phyloP scores from a whole-genome alignment of 2,329 filamentous ascomycete species.

The Colletotrichum sp. region DNA sequence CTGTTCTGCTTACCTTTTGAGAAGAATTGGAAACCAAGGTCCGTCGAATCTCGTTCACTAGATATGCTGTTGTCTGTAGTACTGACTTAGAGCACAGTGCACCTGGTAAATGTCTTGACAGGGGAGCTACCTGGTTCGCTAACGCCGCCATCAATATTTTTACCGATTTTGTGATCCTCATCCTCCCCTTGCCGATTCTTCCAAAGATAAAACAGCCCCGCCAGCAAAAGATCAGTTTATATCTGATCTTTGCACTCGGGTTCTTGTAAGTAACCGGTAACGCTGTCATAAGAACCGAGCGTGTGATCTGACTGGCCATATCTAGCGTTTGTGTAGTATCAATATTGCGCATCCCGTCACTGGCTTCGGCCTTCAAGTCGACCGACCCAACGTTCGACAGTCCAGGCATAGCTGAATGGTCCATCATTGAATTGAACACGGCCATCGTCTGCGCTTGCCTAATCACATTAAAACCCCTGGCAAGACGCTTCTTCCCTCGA shows the following conservation, averaged over 20 bases:
- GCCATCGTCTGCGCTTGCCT: conserved; percentile 31
- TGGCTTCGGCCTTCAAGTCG: conserved; percentile 11
- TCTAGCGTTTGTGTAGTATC: conserved; percentile 29
- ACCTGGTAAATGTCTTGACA: not conserved
- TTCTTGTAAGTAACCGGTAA: conserved; percentile 21
- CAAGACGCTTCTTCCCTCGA: conserved; percentile 31
- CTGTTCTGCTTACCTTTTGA: conserved; percentile 26
- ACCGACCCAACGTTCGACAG: conserved; percentile 26
- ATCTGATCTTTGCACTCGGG: conserved; percentile 29
- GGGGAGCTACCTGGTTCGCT: conserved; percentile 11
- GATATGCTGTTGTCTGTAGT: not conserved
- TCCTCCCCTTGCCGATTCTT: conserved; percentile 29
- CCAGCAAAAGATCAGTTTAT: conserved; percentile 26
- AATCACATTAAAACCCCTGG: conserved; percentile 28
- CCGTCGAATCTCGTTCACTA: not conserved
- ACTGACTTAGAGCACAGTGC: not conserved
- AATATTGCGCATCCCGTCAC: conserved; percentile 24
- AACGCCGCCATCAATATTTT: conserved; percentile 26
- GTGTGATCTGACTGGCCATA: not conserved
- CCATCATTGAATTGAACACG: conserved; percentile 28
- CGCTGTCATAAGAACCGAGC: accelerated
- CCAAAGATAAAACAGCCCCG: conserved; percentile 22
- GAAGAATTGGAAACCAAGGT: conserved; percentile 21
- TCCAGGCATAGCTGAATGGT: conserved; percentile 27
- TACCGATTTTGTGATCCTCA: conserved; percentile 29